Evolutionary conservation across 1,139 yeast genomes (phyloP).

Genomic region (Candida labiduridarum): DNA sequence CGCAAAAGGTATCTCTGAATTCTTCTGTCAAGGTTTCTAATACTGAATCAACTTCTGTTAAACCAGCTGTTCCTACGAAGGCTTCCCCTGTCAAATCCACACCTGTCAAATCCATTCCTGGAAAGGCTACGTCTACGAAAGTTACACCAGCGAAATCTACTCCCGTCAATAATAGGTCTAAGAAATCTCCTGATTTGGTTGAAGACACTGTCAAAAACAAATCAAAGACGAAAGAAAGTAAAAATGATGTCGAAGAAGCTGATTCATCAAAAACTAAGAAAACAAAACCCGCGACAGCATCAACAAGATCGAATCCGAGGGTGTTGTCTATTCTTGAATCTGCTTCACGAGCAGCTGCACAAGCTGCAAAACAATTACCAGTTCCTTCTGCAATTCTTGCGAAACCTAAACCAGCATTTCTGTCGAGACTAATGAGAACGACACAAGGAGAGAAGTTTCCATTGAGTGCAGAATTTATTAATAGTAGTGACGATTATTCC

Average conservation of each 20-base stretch:
- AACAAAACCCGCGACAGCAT: neutral
- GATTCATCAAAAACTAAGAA: neutral
- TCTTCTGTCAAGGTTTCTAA: neutral
- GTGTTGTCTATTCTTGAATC: conserved; percentile 2
- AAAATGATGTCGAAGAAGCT: neutral
- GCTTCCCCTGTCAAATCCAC: neutral
- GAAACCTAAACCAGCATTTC: neutral
- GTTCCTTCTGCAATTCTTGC: neutral
- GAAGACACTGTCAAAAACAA: too few species aligned
- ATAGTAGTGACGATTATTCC: neutral
- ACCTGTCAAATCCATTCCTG: neutral
- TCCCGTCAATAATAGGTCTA: neutral
- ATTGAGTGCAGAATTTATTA: conserved; percentile 4
- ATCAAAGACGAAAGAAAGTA: neutral
- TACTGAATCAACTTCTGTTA: neutral
- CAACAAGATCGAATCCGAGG: neutral
- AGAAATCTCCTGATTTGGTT: neutral
- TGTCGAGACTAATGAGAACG: neutral
- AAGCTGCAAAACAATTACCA: neutral
- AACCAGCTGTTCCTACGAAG: neutral
- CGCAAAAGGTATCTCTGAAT: neutral
- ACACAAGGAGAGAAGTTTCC: neutral
- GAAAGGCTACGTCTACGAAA: neutral
- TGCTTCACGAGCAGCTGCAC: neutral
- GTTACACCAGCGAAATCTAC: neutral